phyloP scores from a whole-genome alignment of 73 alveolate species.

The Paramecium caudatum region DNA sequence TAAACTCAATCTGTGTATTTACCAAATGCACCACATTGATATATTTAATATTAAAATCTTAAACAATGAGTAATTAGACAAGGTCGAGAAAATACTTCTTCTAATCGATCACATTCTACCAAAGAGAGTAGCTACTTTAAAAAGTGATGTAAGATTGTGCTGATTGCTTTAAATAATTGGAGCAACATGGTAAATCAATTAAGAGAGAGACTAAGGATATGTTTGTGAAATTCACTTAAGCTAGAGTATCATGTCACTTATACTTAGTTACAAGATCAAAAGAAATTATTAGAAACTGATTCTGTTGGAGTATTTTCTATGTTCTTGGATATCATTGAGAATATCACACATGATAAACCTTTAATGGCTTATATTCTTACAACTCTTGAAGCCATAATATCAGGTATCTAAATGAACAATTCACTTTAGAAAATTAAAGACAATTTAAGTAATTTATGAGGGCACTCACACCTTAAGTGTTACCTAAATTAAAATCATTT shows the following conservation, averaged over 20 bases:
- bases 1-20: background rate
- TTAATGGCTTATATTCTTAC: conserved; percentile 53
- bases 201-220: conserved; percentile 37
- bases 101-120: conserved; percentile 33
- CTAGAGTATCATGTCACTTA: background rate
- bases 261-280: conserved; percentile 47
- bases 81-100: conserved; percentile 37
- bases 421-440: conserved; percentile 5
- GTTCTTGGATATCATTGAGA: conserved; percentile 52
- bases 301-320: conserved; percentile 61
- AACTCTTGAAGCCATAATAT: conserved; percentile 43
- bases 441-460: conserved; percentile 41
- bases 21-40: conserved; percentile 21
- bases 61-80: background rate
- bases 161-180: conserved; percentile 52
- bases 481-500: conserved; percentile 62
- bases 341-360: conserved; percentile 50
- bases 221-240: conserved; percentile 61
- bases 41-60: background rate
- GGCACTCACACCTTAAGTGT: conserved; percentile 29
- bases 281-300: conserved; percentile 41
- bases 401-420: background rate
- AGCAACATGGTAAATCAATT: conserved; percentile 47
- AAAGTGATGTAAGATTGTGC: conserved; percentile 22
- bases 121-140: background rate